Evolutionary conservation across 306 rosid species (phyloP), one percentile per base, ranked within the genome.

Genomic region (Quercus alba): DNA sequence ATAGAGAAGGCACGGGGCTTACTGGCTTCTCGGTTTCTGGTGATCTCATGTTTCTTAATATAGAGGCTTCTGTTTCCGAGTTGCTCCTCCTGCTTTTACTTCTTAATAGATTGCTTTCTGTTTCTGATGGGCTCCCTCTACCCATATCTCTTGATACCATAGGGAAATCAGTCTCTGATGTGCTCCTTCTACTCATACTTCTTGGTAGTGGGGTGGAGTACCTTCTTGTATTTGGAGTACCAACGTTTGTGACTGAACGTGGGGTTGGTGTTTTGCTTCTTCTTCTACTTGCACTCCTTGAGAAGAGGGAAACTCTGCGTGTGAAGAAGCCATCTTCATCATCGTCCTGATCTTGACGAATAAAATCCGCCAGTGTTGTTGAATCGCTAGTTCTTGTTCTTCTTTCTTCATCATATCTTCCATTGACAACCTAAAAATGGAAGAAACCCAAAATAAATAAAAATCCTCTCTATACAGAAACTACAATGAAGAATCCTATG

Each of bases 301-400:
- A 89, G 17, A 77, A 56, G 1, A 83, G 31, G 21, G 78, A 77
- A 10, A 26, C 6, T 15, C 25, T 73, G 55, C 90, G 84, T 28
- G 79, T 78, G 73, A 83, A 82, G 46, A 83, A 67, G 31, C 74
- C 79, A n/a, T 86, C 99, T 21, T 86, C 94, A 33, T 85, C 94
- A 28, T 49, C 72, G 80, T 87, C 87, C 56, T 59, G 85, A 72
- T 81, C 81, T 10, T 78, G 78, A 70, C 56, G 11, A 38, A 38
- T 68, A 41, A 62, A 63, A 7, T 69, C n/a, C 51, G 75, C n/a
- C 5, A 82, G 33, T 20, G 89, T 66, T 28, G 72, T 77, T 55
- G 88, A 84, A 25, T 80, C 69, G 68, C 20, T n/a, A 3, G 17
- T 28, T 8, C 77, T 88, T 63, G 52, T 82, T 20, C 13, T 77